Conservation (phyloP, 768 basidiomycete genomes). For the Lactarius deliciosus region DNA sequence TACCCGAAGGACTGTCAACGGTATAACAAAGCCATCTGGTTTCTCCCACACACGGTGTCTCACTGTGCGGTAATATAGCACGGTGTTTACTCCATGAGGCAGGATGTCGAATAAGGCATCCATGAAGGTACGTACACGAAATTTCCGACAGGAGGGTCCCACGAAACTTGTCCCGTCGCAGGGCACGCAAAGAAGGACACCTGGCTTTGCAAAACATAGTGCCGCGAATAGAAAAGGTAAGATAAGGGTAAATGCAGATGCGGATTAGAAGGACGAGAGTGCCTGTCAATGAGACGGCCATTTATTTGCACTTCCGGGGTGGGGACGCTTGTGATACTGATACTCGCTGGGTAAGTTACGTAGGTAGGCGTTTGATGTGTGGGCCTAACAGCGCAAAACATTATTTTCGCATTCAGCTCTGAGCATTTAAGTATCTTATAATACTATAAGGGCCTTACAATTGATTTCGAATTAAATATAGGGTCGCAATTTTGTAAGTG, state of each 20-base stretch:
- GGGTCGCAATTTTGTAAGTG: no score
- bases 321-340: constrained; percentile 6
- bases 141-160: constrained; percentile 88
- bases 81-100: constrained; percentile 12
- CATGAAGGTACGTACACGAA: no score
- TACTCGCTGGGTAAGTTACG: no score
- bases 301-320: constrained; percentile 36
- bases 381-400: no score
- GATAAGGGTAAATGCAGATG: constrained; percentile 8
- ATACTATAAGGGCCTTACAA: no score
- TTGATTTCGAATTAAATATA: no score
- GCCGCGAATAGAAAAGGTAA: constrained; percentile 16
- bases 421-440: no score
- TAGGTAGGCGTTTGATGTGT: no score
- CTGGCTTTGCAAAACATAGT: constrained; percentile 45
- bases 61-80: constrained; percentile 72
- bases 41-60: constrained; percentile 85
- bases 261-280: no score
- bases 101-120: constrained; percentile 41
- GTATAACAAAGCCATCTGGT: constrained; percentile 88
- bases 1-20: constrained; percentile 84
- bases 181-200: constrained; percentile 89
- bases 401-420: no score
- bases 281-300: no score
- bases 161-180: constrained; percentile 86